Conservation (phyloP, 495 filamentous ascomycete genomes). For the Apiosordaria backusii region DNA sequence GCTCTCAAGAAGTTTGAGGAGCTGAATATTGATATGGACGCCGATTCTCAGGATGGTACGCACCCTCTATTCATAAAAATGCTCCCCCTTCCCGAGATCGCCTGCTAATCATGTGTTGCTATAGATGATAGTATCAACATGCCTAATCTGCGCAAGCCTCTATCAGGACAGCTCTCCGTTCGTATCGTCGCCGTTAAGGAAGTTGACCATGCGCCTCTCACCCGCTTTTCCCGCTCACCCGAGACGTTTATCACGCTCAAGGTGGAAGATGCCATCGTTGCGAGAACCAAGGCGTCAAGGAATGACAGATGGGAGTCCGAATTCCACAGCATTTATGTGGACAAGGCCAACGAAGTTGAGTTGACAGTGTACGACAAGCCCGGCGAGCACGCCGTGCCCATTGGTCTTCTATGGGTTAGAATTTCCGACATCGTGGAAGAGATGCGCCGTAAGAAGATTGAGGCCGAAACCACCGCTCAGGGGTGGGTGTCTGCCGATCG, state of each 20-base stretch:
- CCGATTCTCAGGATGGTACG: slow-evolving; percentile 80
- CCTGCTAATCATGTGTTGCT: slow-evolving; percentile 15
- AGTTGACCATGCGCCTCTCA: slow-evolving; percentile 87
- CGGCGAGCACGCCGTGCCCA: slow-evolving; percentile 83
- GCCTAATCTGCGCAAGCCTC: slow-evolving; percentile 88
- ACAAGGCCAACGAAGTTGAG: slow-evolving; percentile 98
- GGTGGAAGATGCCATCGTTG: slow-evolving; percentile 88
- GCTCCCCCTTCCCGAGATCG: neutral
- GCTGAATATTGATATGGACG: slow-evolving; percentile 91
- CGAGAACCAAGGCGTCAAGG: slow-evolving; percentile 80
- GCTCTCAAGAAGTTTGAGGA: slow-evolving; percentile 96
- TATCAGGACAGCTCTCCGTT: slow-evolving; percentile 84
- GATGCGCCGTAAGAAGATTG: slow-evolving; percentile 95
- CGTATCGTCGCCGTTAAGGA: slow-evolving; percentile 85
- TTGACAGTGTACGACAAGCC: slow-evolving; percentile 95
- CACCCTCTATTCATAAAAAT: neutral
- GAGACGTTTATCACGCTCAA: slow-evolving; percentile 96
- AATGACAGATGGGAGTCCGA: slow-evolving; percentile 91
- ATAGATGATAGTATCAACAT: slow-evolving; percentile 94
- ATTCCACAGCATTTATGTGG: slow-evolving; percentile 82
- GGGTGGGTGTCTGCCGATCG: slow-evolving; percentile 97
- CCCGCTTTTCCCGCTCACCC: slow-evolving; percentile 81
- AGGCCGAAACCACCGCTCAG: slow-evolving; percentile 81
- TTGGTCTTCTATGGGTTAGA: slow-evolving; percentile 92
- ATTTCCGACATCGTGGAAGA: slow-evolving; percentile 98